Conservation (phyloP, 768 basidiomycete species). For the Tylopilus cervinicoccineus region DNA sequence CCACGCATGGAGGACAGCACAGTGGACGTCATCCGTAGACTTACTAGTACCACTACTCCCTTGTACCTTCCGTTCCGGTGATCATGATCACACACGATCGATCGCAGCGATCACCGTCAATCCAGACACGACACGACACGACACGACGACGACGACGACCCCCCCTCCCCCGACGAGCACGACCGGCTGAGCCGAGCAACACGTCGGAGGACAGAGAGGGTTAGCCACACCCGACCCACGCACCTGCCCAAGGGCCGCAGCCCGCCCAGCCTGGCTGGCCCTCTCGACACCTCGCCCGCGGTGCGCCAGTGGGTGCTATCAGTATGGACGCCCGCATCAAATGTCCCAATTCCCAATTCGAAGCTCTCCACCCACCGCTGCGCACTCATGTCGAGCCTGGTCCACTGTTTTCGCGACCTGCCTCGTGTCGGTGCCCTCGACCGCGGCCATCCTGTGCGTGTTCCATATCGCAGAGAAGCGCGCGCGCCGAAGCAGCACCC, state of each 20-base stretch:
- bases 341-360: constrained; percentile 28
- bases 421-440: constrained; percentile 22
- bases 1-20: constrained; percentile 55
- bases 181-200: background rate
- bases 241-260: constrained; percentile 24
- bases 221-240: constrained; percentile 16
- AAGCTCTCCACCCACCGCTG: constrained; percentile 19
- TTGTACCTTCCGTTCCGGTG: constrained; percentile 26
- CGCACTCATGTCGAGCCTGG: constrained; percentile 11
- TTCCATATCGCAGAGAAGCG: constrained; percentile 23
- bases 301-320: constrained; percentile 21
- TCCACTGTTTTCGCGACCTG: constrained; percentile 5
- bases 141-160: too few species aligned
- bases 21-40: too few species aligned
- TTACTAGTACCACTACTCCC: too few species aligned
- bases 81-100: constrained; percentile 34
- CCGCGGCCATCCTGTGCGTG: constrained; percentile 29
- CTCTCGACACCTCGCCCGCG: constrained; percentile 12
- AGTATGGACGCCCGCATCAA: constrained; percentile 23
- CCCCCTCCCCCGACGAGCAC: background rate
- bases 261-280: too few species aligned
- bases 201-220: constrained; percentile 16
- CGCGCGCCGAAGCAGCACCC: constrained; percentile 14
- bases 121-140: too few species aligned
- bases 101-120: constrained; percentile 29